Evolutionary conservation across 495 filamentous ascomycete species (phyloP).

Genomic region (Aspergillus olivimuriae): DNA sequence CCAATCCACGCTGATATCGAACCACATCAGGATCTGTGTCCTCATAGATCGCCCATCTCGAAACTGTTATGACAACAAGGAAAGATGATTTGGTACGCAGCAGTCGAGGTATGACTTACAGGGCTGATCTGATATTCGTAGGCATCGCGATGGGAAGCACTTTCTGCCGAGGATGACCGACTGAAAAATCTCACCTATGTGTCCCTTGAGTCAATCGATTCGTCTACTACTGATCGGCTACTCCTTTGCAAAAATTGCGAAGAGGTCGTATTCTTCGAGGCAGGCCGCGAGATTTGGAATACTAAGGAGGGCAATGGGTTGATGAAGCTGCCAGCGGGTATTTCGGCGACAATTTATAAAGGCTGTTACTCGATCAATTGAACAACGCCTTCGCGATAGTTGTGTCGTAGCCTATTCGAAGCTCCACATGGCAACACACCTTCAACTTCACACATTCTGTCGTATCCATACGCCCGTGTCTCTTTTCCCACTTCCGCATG

Average conservation of each 20-base stretch:
- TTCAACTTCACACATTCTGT: not conserved
- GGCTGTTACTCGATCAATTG: conserved; percentile 1
- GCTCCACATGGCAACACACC: not conserved
- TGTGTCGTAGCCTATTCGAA: not conserved
- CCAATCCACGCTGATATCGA: too few species aligned
- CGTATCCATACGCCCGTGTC: not conserved
- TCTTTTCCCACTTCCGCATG: not conserved
- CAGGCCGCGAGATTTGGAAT: not conserved
- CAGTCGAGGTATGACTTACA: not conserved
- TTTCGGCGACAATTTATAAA: not conserved
- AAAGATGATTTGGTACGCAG: not conserved
- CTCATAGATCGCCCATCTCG: too few species aligned
- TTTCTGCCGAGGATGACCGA: not conserved
- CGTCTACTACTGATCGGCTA: not conserved
- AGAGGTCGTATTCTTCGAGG: conserved; percentile 1
- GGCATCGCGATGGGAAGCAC: not conserved
- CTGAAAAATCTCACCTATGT: not conserved
- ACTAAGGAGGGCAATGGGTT: conserved; percentile 1
- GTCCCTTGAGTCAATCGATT: not conserved
- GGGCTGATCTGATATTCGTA: not conserved
- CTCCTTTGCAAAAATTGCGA: not conserved
- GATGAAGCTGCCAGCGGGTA: not conserved
- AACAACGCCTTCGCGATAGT: not conserved
- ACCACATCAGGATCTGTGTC: too few species aligned
- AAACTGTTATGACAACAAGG: conserved; percentile 1